Percentiles rank a stretch among this genome's conserved stretches.
phyloP scores from a whole-genome alignment of 805 yeast species.

The Candida suzukii region DNA sequence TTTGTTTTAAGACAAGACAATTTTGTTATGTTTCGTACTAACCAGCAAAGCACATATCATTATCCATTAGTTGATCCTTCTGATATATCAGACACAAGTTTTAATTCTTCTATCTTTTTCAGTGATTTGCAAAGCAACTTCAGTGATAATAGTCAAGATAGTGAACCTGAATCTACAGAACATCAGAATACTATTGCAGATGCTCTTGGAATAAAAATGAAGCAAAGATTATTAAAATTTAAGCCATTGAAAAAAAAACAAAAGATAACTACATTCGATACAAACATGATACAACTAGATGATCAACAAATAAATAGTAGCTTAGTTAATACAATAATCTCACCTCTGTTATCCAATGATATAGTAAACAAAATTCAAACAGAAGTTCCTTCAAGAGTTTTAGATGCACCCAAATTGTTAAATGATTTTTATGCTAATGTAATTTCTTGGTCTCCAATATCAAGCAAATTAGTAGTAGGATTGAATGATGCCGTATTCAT shows the following conservation, averaged over 20 bases:
- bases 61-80: neutral
- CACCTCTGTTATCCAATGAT: neutral
- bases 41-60: neutral
- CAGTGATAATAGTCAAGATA: too few species aligned
- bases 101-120: too few species aligned
- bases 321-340: neutral
- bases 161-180: neutral
- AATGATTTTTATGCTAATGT: slow-evolving; percentile 76
- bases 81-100: neutral
- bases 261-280: neutral
- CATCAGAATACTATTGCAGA: slow-evolving; percentile 38
- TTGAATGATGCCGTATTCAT: slow-evolving; percentile 49
- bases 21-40: neutral
- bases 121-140: too few species aligned
- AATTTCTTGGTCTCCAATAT: slow-evolving; percentile 58
- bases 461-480: slow-evolving; percentile 58
- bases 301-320: neutral
- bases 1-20: neutral
- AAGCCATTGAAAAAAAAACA: slow-evolving; percentile 11
- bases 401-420: slow-evolving; percentile 64
- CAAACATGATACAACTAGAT: neutral
- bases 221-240: slow-evolving; percentile 34
- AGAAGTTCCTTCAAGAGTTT: slow-evolving; percentile 40
- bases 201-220: slow-evolving; percentile 39
- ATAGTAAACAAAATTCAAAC: slow-evolving; percentile 17